Evolutionary conservation across 2,329 filamentous ascomycete species (phyloP).

Genomic region (Rutstroemia sp.): DNA sequence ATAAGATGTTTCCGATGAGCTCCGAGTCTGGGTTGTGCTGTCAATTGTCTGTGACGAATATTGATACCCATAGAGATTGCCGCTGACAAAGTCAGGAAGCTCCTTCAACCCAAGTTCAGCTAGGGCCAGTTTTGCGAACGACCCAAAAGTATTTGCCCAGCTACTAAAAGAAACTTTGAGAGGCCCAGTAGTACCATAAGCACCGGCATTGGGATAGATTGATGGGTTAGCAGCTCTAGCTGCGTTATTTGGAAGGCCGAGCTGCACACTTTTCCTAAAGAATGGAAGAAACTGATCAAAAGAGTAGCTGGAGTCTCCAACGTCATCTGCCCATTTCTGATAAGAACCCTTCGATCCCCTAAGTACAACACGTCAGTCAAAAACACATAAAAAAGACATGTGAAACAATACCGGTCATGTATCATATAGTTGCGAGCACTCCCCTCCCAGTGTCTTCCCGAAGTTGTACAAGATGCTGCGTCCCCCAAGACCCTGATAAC

Average conservation of each 20-base stretch:
- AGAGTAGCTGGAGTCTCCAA: constrained; percentile 38
- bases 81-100: neutral
- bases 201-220: neutral
- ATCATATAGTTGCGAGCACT: constrained; percentile 8
- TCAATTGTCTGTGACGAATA: neutral
- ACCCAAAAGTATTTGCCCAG: neutral
- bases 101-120: neutral
- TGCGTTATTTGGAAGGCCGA: constrained; percentile 21
- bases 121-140: neutral
- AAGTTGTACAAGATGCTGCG: constrained; percentile 11
- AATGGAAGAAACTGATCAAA: constrained; percentile 40
- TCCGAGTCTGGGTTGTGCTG: neutral
- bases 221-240: neutral
- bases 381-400: neutral
- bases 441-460: constrained; percentile 19
- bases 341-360: constrained; percentile 14
- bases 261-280: constrained; percentile 31
- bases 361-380: neutral
- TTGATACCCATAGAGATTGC: neutral
- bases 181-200: neutral
- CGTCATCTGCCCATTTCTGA: constrained; percentile 37
- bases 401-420: neutral
- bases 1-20: neutral
- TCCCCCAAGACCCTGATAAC: constrained; percentile 3
- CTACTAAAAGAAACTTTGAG: neutral